phyloP scores from a whole-genome alignment of 345 rosid species.

The Lagerstroemia speciosa region DNA sequence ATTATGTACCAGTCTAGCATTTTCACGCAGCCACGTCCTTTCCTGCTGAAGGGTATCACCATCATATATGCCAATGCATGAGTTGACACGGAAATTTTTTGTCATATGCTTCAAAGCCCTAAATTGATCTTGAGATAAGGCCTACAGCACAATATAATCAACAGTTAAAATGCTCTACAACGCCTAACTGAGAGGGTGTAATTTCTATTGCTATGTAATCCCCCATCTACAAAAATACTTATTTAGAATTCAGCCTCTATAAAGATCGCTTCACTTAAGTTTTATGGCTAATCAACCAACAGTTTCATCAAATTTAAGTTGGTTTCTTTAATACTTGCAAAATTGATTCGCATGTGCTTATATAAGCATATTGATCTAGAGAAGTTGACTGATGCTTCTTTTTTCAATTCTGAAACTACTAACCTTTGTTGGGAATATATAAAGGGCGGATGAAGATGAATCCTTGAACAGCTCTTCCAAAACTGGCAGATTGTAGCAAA shows the following conservation, averaged over 20 bases:
- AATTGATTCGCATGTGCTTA: not conserved
- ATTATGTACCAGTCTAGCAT: slow-evolving; percentile 69
- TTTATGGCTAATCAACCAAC: not conserved
- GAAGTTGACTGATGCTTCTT: not conserved
- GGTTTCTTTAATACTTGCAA: not conserved
- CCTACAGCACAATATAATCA: slow-evolving; percentile 37
- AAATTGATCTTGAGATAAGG: slow-evolving; percentile 92
- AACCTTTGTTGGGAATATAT: slow-evolving; percentile 93
- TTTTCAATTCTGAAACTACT: not conserved
- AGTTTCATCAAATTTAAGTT: not conserved
- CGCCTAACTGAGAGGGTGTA: not conserved
- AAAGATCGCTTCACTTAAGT: not conserved
- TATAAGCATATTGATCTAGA: not conserved
- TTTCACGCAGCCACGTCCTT: slow-evolving; percentile 56
- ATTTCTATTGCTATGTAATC: not conserved
- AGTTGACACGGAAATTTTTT: slow-evolving; percentile 35
- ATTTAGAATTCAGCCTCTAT: not conserved
- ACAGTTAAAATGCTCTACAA: not conserved
- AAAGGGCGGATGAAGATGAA: slow-evolving; percentile 67
- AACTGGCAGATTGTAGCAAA: slow-evolving; percentile 92
- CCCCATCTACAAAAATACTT: not conserved
- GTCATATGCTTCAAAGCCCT: slow-evolving; percentile 53
- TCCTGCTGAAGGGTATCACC: slow-evolving; percentile 74
- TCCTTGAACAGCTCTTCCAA: slow-evolving; percentile 63
- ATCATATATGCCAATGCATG: slow-evolving; percentile 74